These are phyloP conservation scores for Magnusiomyces clavatus DNA, from an alignment of 1,139 yeast species.

Conservation along the genomic window DNA sequence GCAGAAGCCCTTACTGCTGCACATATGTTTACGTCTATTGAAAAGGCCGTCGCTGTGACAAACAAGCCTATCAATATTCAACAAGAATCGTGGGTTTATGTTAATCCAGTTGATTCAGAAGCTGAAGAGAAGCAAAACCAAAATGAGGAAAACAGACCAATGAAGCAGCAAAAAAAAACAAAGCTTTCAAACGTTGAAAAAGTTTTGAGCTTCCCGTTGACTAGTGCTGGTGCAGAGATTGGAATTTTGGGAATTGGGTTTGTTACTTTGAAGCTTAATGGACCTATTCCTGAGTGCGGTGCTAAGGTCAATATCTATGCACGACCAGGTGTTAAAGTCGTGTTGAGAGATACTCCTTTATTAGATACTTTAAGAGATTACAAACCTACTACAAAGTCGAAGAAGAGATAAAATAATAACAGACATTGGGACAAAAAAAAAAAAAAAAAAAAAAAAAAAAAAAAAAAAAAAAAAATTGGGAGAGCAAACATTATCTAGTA, in stretches of 20 bases:
- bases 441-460: no score
- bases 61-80: constrained; percentile 7
- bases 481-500: no score
- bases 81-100: constrained; percentile 12
- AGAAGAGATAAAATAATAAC: no score
- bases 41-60: constrained; percentile 26
- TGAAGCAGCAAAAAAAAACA: background rate
- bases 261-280: constrained; percentile 57
- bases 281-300: constrained; percentile 38
- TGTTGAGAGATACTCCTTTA: no score
- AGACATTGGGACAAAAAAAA: no score
- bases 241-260: constrained; percentile 25
- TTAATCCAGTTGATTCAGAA: constrained; percentile 8
- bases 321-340: constrained; percentile 37
- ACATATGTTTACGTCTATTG: constrained; percentile 26
- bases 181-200: background rate
- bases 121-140: constrained; percentile 1
- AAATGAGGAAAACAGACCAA: background rate
- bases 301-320: constrained; percentile 40
- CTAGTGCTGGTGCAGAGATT: constrained; percentile 13
- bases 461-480: no score
- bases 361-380: no score
- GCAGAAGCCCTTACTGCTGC: constrained; percentile 21
- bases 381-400: no score
- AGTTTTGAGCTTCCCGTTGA: constrained; percentile 4